Evolutionary conservation across 2,329 filamentous ascomycete species (phyloP).

Genomic region (Colletotrichum spinosum): DNA sequence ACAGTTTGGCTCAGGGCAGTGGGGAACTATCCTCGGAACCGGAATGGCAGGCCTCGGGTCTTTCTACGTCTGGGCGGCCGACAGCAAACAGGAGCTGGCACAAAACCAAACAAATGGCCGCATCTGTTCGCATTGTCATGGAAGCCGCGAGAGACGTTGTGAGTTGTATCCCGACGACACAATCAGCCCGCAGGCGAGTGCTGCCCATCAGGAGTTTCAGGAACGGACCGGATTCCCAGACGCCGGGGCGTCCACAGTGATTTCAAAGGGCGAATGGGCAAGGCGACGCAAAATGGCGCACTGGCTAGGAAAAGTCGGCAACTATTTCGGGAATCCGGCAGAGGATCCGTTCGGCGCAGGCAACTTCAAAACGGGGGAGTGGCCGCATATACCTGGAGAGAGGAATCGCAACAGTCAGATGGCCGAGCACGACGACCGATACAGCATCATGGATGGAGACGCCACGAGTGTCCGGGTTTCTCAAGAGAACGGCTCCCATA

Average conservation of each 20-base stretch:
- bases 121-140: conserved; percentile 19
- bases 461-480: conserved; percentile 46
- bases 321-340: conserved; percentile 60
- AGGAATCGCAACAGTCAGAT: conserved; percentile 55
- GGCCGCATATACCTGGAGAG: conserved; percentile 68
- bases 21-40: conserved; percentile 70
- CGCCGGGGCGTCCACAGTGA: not conserved
- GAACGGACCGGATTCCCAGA: not conserved
- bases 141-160: not conserved
- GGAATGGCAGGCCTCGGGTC: conserved; percentile 69
- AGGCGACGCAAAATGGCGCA: conserved; percentile 51
- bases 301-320: conserved; percentile 54
- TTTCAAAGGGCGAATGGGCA: conserved; percentile 34
- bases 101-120: conserved; percentile 34
- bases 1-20: conserved; percentile 59
- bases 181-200: conserved; percentile 3
- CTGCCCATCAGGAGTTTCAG: conserved; percentile 7
- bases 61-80: conserved; percentile 63
- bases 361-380: conserved; percentile 61
- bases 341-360: conserved; percentile 61
- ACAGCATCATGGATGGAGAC: conserved; percentile 44
- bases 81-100: conserved; percentile 41
- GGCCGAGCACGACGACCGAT: conserved; percentile 51
- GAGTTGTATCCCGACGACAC: not conserved
- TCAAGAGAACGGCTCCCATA: conserved; percentile 42